phyloP scores from a whole-genome alignment of 805 yeast species.

The Yamadazyma scolyti region DNA sequence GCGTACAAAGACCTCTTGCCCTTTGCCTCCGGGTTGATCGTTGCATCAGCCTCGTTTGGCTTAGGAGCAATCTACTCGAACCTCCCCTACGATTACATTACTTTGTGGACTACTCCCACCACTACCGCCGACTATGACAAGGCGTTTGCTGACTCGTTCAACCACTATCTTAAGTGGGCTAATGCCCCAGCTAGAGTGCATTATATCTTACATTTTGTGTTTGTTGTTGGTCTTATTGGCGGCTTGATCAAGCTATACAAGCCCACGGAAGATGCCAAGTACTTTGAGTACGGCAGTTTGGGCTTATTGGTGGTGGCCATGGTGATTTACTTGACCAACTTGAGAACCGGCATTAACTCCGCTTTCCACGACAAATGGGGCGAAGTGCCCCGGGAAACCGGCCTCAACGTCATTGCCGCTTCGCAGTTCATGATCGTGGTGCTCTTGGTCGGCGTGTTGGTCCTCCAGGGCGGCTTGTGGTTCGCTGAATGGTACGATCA shows the following conservation, averaged over 20 bases:
- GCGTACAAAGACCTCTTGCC: conserved; percentile 44
- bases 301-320: conserved; percentile 68
- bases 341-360: conserved; percentile 74
- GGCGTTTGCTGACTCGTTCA: conserved; percentile 53
- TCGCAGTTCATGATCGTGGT: conserved; percentile 73
- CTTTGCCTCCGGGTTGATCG: conserved; percentile 38
- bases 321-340: conserved; percentile 81
- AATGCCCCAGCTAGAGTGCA: conserved; percentile 55
- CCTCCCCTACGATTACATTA: conserved; percentile 74
- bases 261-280: conserved; percentile 80
- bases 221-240: conserved; percentile 67
- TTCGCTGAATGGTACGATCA: conserved; percentile 68
- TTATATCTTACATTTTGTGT: conserved; percentile 59
- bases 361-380: conserved; percentile 83
- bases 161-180: conserved; percentile 76
- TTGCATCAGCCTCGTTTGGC: conserved; percentile 66
- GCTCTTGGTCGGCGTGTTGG: conserved; percentile 71
- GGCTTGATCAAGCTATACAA: conserved; percentile 74
- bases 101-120: conserved; percentile 59
- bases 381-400: conserved; percentile 82
- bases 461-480: conserved; percentile 85
- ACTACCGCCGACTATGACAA: conserved; percentile 35
- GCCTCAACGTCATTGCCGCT: conserved; percentile 89
- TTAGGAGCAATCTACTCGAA: conserved; percentile 77
- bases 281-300: conserved; percentile 87